Evolutionary conservation across 2,329 filamentous ascomycete genomes (phyloP).

Genomic region (Alternaria atra): DNA sequence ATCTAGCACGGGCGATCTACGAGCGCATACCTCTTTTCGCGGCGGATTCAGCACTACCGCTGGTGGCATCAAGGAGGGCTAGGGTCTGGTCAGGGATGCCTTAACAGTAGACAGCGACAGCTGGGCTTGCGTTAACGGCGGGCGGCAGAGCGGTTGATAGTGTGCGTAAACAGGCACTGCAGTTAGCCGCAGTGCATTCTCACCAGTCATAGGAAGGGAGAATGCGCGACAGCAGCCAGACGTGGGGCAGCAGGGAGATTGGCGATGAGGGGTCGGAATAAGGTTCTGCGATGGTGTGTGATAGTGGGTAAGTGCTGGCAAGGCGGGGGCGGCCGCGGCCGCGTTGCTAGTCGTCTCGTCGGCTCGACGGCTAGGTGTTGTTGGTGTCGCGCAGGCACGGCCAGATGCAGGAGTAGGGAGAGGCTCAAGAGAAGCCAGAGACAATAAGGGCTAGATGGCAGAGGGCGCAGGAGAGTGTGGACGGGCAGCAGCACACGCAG

Average conservation of each 20-base stretch:
- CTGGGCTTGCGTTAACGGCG: constrained; percentile 32
- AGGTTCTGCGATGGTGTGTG: too few relatives aligned
- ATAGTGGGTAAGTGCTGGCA: too few relatives aligned
- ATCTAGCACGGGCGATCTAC: constrained; percentile 79
- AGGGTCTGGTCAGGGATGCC: constrained; percentile 41
- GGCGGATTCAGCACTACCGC: constrained; percentile 29
- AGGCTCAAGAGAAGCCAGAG: too few relatives aligned
- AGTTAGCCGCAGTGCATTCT: constrained; percentile 35
- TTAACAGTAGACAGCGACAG: constrained; percentile 43
- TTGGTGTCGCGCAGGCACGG: too few relatives aligned
- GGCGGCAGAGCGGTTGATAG: constrained; percentile 26
- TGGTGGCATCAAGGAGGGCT: constrained; percentile 31
- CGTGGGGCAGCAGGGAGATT: constrained; percentile 40
- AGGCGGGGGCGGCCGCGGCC: too few relatives aligned
- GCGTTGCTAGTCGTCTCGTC: too few relatives aligned
- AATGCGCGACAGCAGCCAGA: constrained; percentile 35
- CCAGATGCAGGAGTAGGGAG: too few relatives aligned
- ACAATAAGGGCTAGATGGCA: too few relatives aligned
- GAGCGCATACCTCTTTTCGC: constrained; percentile 68
- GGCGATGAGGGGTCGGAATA: too few relatives aligned
- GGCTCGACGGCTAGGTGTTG: too few relatives aligned
- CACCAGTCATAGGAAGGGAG: constrained; percentile 29
- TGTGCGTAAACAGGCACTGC: constrained; percentile 23
- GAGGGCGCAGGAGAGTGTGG: too few relatives aligned
- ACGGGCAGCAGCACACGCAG: too few relatives aligned